Base-by-base conservation (phyloP, 2,329 filamentous ascomycete genomes). In the Aspergillus terreus region DNA sequence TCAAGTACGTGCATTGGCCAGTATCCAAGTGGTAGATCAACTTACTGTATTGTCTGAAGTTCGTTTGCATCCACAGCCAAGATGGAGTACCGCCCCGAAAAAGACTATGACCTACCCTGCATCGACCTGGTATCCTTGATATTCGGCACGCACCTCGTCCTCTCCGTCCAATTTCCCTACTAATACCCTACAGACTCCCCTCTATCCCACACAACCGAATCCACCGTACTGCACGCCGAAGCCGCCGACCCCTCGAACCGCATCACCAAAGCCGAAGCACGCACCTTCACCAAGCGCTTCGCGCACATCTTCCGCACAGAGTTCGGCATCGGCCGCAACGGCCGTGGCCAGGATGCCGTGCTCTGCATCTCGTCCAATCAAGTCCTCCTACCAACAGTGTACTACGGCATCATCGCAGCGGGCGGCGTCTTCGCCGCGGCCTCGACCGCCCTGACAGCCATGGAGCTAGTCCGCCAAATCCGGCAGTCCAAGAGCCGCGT, bases 351-450 rank as follows among this genome's bases (percentile, higher is more conserved):
- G 47, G 79, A 83, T 56, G 76, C 84, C 4, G 78, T 84, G 12
- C 77, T 82, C 4, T 74, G 78, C 15, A 76, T 84, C 25, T 81
- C 79, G 1, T 77, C 78, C 0, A 82, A 82, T 2, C 79, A 84
- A 57, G 76, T 77, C 43, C 70, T 82, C 4, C 70, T 84, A 0
- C 76, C 81, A 0, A 71, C 76, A 11, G 57, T 82, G 1, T 81
- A 82, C 60, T 84, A 76, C 56, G 79, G 77, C 12, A 76, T 83
- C 47, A 72, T 85, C 43, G 82, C 79, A 3, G 81, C 82, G 2
- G 82, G 78, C 1, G 83, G 81, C 15, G 75, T 85, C 23, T 85
- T 82, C 58, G 81, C 79, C 53, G 78, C 17, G 54, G 80, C 19
- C 63, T 78, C 23, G 73, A 73, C 46, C 79, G 79, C 62, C 76